Percentiles rank a stretch among this genome's conserved stretches.
Evolutionary conservation across 2,329 filamentous ascomycete genomes (phyloP).

Genomic region (Pyricularia sp.): DNA sequence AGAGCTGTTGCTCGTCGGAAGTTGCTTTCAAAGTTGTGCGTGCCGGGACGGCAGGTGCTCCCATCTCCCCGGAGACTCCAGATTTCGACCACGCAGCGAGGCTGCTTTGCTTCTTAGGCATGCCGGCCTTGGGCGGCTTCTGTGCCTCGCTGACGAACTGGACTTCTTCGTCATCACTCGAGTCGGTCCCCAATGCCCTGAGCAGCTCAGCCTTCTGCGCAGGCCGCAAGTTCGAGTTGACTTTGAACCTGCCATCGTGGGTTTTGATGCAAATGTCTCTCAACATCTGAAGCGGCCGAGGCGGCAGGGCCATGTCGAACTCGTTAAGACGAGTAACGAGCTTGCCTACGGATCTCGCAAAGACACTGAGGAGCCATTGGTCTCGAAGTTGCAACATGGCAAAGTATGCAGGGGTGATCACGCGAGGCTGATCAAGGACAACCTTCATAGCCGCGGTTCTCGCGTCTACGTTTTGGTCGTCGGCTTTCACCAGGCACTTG

Average conservation of each 20-base stretch:
- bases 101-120: conserved; percentile 38
- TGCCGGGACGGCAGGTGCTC: neutral
- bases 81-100: conserved; percentile 56
- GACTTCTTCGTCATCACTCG: conserved; percentile 37
- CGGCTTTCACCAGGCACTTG: conserved; percentile 6
- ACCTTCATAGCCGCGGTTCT: conserved; percentile 30
- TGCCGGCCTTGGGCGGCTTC: neutral
- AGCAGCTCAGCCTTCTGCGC: conserved; percentile 79
- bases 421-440: conserved; percentile 56
- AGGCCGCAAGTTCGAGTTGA: conserved; percentile 70
- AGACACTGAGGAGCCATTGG: conserved; percentile 70
- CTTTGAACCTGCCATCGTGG: conserved; percentile 43
- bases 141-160: neutral
- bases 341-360: conserved; percentile 75
- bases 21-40: neutral
- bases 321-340: conserved; percentile 75
- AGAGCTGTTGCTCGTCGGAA: neutral
- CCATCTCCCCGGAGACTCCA: conserved; percentile 12
- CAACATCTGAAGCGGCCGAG: conserved; percentile 34
- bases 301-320: conserved; percentile 61
- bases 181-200: conserved; percentile 50
- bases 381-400: conserved; percentile 90
- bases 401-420: conserved; percentile 58
- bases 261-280: conserved; percentile 42
- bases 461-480: conserved; percentile 10